phyloP scores from a whole-genome alignment of 2,329 filamentous ascomycete species.

The Pseudovirgaria hyperparasitica region DNA sequence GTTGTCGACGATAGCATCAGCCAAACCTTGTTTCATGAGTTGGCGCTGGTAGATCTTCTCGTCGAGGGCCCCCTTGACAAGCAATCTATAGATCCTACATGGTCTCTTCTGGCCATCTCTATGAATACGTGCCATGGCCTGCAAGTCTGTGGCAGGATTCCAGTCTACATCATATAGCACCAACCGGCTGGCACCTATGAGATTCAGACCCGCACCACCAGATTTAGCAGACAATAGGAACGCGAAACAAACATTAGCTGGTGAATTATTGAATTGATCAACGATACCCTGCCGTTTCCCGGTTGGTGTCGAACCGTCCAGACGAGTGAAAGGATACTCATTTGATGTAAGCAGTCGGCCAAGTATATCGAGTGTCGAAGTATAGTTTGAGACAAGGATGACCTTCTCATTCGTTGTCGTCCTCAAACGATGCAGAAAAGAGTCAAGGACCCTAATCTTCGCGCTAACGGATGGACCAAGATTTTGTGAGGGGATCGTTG shows the following conservation, averaged over 20 bases:
- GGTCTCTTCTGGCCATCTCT: slow-evolving; percentile 57
- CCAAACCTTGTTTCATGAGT: slow-evolving; percentile 56
- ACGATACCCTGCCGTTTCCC: slow-evolving; percentile 55
- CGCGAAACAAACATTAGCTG: slow-evolving; percentile 46
- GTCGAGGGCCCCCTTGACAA: slow-evolving; percentile 56
- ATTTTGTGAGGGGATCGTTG: slow-evolving; percentile 44
- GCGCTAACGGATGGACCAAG: slow-evolving; percentile 45
- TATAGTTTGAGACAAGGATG: slow-evolving; percentile 66
- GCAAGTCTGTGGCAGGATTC: slow-evolving; percentile 62
- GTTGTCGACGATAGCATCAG: slow-evolving; percentile 58
- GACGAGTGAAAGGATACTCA: slow-evolving; percentile 49
- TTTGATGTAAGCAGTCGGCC: slow-evolving; percentile 47
- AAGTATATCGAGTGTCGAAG: slow-evolving; percentile 56
- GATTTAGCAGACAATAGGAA: slow-evolving; percentile 63
- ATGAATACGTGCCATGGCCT: slow-evolving; percentile 65
- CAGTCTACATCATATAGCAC: slow-evolving; percentile 64
- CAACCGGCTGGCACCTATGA: slow-evolving; percentile 57
- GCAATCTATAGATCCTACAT: slow-evolving; percentile 56
- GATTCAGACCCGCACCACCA: slow-evolving; percentile 56
- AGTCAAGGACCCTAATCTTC: slow-evolving; percentile 56
- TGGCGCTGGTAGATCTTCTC: slow-evolving; percentile 67
- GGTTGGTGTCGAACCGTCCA: slow-evolving; percentile 54
- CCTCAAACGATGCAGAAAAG: slow-evolving; percentile 48
- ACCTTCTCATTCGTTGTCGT: slow-evolving; percentile 55
- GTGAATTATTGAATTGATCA: slow-evolving; percentile 53